phyloP scores from a whole-genome alignment of 208 protist species.

The Leishmania aethiopica region DNA sequence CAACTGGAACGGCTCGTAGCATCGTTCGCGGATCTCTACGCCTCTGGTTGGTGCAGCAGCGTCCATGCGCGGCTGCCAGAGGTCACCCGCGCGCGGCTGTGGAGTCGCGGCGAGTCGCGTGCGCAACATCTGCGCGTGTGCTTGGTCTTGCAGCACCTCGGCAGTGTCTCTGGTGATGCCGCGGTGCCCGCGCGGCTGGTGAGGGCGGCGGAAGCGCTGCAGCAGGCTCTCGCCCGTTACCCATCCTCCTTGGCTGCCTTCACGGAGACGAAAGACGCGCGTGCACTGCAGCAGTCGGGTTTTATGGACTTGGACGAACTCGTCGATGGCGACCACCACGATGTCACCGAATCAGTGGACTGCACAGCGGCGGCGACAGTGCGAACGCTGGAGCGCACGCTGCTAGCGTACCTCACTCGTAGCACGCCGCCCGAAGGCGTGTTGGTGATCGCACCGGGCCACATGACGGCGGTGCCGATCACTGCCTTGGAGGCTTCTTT shows the following conservation, averaged over 20 bases:
- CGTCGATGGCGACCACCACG: not conserved
- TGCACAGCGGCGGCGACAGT: not conserved
- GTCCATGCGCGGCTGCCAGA: slow-evolving; percentile 6
- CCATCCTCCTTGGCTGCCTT: not conserved
- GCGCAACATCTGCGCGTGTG: slow-evolving; percentile 22
- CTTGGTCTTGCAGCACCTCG: not conserved
- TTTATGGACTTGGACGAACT: not conserved
- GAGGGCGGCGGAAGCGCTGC: slow-evolving; percentile 8
- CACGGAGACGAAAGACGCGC: not conserved
- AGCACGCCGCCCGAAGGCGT: too few relatives aligned
- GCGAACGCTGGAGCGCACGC: not conserved
- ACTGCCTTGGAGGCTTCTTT: not conserved
- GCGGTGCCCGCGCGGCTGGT: not conserved
- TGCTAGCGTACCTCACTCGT: slow-evolving; percentile 5
- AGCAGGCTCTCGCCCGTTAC: slow-evolving; percentile 10
- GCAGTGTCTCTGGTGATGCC: not conserved
- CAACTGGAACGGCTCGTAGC: slow-evolving; percentile 1
- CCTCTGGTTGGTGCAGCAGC: slow-evolving; percentile 10
- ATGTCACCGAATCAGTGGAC: not conserved
- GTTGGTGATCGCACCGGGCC: not conserved
- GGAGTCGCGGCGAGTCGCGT: slow-evolving; percentile 11
- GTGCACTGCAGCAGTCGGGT: not conserved
- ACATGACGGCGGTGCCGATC: slow-evolving; percentile 1
- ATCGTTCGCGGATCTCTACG: slow-evolving; percentile 12
- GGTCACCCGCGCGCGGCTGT: slow-evolving; percentile 3